These are phyloP conservation scores for Exophiala calicioides DNA, from an alignment of 2,329 filamentous ascomycete genomes.

Conservation along the genomic window DNA sequence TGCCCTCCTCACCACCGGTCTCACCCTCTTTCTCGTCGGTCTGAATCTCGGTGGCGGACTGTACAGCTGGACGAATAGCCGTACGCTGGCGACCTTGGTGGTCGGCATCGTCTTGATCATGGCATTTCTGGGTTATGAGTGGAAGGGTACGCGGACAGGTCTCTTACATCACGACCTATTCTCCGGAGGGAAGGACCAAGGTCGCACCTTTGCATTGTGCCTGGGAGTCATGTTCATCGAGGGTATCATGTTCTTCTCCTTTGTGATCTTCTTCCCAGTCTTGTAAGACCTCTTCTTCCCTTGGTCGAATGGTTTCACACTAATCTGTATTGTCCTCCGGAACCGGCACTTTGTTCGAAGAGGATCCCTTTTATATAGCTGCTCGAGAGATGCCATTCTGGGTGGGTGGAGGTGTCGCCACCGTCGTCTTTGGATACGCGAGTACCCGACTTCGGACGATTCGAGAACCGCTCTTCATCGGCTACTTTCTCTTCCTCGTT, in stretches of 20 bases:
- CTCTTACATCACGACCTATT: slow-evolving; percentile 29
- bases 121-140: slow-evolving; percentile 25
- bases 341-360: slow-evolving; percentile 19
- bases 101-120: slow-evolving; percentile 24
- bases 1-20: slow-evolving; percentile 19
- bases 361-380: slow-evolving; percentile 20
- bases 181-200: slow-evolving; percentile 16
- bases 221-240: slow-evolving; percentile 27
- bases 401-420: slow-evolving; percentile 17
- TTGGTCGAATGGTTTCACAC: too few relatives aligned
- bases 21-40: slow-evolving; percentile 24
- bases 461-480: slow-evolving; percentile 21
- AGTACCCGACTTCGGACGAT: slow-evolving; percentile 26
- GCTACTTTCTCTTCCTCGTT: slow-evolving; percentile 25
- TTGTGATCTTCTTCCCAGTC: slow-evolving; percentile 27
- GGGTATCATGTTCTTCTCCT: slow-evolving; percentile 27
- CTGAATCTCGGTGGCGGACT: slow-evolving; percentile 26
- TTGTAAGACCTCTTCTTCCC: slow-evolving; percentile 24
- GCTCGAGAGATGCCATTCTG: slow-evolving; percentile 22
- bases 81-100: slow-evolving; percentile 18
- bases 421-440: slow-evolving; percentile 20
- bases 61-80: slow-evolving; percentile 24
- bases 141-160: slow-evolving; percentile 24
- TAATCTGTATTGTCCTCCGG: slow-evolving; percentile 3
- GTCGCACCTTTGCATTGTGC: slow-evolving; percentile 26